Evolutionary conservation across 2,329 filamentous ascomycete species (phyloP), one percentile per base, ranked within the genome.

Genomic region (Colletotrichum neosansevieriae): DNA sequence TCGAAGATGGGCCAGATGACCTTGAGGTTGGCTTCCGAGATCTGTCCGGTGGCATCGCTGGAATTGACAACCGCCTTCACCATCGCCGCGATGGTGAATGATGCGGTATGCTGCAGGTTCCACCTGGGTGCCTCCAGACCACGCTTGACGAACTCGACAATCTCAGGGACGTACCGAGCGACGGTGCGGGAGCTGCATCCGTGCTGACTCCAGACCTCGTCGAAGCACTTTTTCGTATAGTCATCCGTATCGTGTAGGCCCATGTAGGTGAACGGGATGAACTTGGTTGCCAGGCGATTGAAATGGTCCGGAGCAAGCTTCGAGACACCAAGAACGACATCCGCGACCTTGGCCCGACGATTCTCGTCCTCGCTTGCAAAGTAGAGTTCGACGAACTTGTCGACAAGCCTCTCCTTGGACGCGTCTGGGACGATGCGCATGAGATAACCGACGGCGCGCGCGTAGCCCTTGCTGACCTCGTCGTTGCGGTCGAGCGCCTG

Each of bases 261-360:
- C 32, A 98, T 85, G 76, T 97, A 99, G 2, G 94, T 87, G 73
- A 98, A 95, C 0, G 96, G 96, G 3, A 99, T 81, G 3, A 97
- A 86, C 5, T 88, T 86, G 0, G 90, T 84, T 63, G 94, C 91
- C 36, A 97, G 86, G 1, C 90, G 85, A 54, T 90, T 91, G 79
- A 98, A 98, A 54, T 93, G 90, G 78, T 99, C 96, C 3, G 94
- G 93, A 0, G 95, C 94, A 67, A 95, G 86, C 79, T 97, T 97
- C 13, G 93, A 92, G 15, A 97, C 86, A 0, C 94, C 90, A 53
- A 94, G 87, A 10, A 97, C 82, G n/a, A 94, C 91, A 74, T 98
- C 94, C 2, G 92, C 92, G 2, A 94, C 86, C 66, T 95, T 91
- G 56, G 92, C 86, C 29, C 94, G 89, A 10, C 89, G 87, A 2